Evolutionary conservation across 371 early-diverging fungal genomes (phyloP).

Genomic region (Mortierella sp.): DNA sequence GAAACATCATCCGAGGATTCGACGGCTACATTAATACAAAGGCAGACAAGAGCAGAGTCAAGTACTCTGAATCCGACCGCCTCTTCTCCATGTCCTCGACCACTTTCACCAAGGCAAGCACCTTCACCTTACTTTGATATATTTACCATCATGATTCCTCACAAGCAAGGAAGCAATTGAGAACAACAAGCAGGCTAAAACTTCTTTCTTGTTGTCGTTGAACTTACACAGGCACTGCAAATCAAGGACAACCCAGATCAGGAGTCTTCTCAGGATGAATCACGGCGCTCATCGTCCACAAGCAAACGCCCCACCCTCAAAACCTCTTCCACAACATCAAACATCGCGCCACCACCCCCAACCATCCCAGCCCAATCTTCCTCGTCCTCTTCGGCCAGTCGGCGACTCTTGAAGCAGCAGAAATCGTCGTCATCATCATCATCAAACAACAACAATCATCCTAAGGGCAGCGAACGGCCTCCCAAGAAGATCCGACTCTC

Average conservation of each 20-base stretch:
- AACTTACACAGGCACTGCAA: conserved; percentile 62
- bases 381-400: conserved; percentile 40
- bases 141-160: too few species aligned
- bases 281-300: conserved; percentile 30
- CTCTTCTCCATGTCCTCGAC: conserved; percentile 76
- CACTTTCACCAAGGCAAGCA: conserved; percentile 73
- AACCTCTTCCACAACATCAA: conserved; percentile 31
- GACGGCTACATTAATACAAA: conserved; percentile 78
- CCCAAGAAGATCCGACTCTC: conserved; percentile 54
- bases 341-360: conserved; percentile 23
- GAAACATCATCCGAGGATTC: conserved; percentile 89
- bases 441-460: background rate
- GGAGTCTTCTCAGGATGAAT: conserved; percentile 72
- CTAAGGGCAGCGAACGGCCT: conserved; percentile 36
- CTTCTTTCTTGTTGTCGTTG: background rate
- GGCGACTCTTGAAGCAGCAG: conserved; percentile 51
- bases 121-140: background rate
- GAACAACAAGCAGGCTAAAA: background rate
- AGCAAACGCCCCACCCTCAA: conserved; percentile 48
- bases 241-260: conserved; percentile 70
- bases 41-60: conserved; percentile 70
- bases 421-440: conserved; percentile 25
- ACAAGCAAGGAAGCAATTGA: background rate
- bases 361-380: conserved; percentile 7
- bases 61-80: conserved; percentile 74